Evolutionary conservation across 371 early-diverging fungal species (phyloP).

Genomic region (Encephalitozoon intestinalis): DNA sequence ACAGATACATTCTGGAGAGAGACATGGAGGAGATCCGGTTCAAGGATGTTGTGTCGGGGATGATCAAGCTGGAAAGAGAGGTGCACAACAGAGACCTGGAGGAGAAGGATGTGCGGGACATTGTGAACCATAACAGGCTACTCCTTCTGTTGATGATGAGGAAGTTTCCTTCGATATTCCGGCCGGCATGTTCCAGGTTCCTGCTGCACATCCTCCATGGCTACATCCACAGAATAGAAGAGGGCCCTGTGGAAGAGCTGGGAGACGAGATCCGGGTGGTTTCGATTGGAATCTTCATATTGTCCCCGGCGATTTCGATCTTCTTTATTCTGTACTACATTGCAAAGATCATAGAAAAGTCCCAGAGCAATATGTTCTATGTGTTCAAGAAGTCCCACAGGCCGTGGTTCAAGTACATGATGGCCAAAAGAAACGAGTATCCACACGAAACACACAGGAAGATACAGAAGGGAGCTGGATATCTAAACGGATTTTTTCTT

Average conservation of each 20-base stretch:
- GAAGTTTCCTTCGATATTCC: background rate
- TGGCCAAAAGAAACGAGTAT: background rate
- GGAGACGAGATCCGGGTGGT: background rate
- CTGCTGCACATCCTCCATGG: background rate
- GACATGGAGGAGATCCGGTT: background rate
- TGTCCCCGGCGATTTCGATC: background rate
- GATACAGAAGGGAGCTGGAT: background rate
- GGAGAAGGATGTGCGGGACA: background rate
- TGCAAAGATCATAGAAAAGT: background rate
- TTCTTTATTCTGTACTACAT: slow-evolving; percentile 10
- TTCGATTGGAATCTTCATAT: background rate
- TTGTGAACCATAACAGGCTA: background rate
- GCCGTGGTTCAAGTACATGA: background rate
- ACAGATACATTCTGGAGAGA: background rate
- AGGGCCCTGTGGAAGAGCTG: background rate
- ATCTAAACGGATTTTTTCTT: background rate
- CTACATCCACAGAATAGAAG: background rate
- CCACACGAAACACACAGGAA: background rate
- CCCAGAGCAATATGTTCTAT: background rate
- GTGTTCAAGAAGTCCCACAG: background rate
- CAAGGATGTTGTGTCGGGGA: background rate
- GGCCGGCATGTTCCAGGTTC: background rate
- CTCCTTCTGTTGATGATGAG: background rate
- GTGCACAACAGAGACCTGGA: background rate
- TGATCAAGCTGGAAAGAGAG: background rate